A percentile compares a stretch with the other conserved stretches of the same genome.
Conservation (phyloP, 768 basidiomycete species). For the Pleurotus pulmonarius region DNA sequence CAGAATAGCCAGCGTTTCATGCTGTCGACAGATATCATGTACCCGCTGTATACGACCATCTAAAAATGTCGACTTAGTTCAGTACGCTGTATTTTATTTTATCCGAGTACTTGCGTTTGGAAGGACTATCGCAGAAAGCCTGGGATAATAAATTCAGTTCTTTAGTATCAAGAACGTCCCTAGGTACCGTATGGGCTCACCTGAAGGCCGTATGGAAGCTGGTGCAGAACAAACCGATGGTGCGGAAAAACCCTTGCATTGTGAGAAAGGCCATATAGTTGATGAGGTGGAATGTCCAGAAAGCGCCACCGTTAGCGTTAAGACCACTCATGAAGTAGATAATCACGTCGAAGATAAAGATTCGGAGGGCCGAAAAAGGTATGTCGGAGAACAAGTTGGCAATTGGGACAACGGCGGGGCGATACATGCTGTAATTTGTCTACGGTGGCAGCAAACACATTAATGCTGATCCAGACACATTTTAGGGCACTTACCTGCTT, state of each 20-base stretch:
- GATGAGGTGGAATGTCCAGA: constrained; percentile 64
- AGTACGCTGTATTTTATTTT: too few species aligned
- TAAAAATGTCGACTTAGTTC: not conserved
- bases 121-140: constrained; percentile 62
- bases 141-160: constrained; percentile 14
- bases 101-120: constrained; percentile 44
- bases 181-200: not conserved
- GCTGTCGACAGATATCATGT: constrained; percentile 54
- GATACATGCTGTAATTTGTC: constrained; percentile 61
- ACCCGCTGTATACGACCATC: constrained; percentile 53
- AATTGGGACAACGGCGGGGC: constrained; percentile 60
- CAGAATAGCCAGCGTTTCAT: constrained; percentile 87
- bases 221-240: constrained; percentile 54
- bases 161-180: not conserved
- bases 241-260: constrained; percentile 86
- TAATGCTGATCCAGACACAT: not conserved
- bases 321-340: constrained; percentile 68
- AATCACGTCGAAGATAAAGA: constrained; percentile 60
- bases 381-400: constrained; percentile 68
- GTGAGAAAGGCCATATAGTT: constrained; percentile 62
- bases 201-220: constrained; percentile 44
- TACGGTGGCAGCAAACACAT: constrained; percentile 15
- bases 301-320: constrained; percentile 35
- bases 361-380: constrained; percentile 58
- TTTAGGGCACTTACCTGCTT: constrained; percentile 42